A percentile compares a stretch with the other conserved stretches of the same genome.
phyloP scores from a whole-genome alignment of 106 monocot genomes.

The Allium fistulosum region DNA sequence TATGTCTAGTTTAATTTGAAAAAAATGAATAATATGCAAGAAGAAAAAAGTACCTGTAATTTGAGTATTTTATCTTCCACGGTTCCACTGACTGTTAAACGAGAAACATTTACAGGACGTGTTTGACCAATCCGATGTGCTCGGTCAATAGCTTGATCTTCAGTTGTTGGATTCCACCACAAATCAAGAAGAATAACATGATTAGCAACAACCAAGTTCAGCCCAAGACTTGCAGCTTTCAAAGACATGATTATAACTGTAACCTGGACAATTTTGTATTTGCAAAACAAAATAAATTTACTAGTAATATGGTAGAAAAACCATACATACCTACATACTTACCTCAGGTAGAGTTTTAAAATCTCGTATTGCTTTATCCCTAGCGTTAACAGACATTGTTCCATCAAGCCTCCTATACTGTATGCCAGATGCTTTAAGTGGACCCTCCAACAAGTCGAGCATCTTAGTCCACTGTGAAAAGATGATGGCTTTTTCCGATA shows the following conservation, averaged over 20 bases:
- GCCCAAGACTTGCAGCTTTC: constrained; percentile 92
- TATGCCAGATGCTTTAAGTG: constrained; percentile 45
- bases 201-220: constrained; percentile 89
- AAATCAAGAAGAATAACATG: constrained; percentile 90
- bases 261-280: constrained; percentile 26
- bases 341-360: constrained; percentile 86
- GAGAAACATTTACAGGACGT: constrained; percentile 81
- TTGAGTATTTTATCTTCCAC: constrained; percentile 89
- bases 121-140: constrained; percentile 97
- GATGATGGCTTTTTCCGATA: constrained; percentile 80
- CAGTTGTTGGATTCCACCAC: constrained; percentile 99
- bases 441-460: constrained; percentile 83
- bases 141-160: constrained; percentile 96
- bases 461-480: constrained; percentile 98
- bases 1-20: no score
- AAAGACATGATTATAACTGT: constrained; percentile 96
- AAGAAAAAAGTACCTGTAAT: constrained; percentile 55
- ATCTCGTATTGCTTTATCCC: constrained; percentile 89
- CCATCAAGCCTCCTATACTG: constrained; percentile 88
- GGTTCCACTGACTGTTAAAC: constrained; percentile 70
- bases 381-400: constrained; percentile 78
- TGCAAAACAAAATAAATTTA: background rate
- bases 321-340: background rate
- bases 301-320: background rate
- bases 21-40: no score